Base-by-base conservation (phyloP, 495 filamentous ascomycete genomes). In the Podospora pseudoanserina region DNA sequence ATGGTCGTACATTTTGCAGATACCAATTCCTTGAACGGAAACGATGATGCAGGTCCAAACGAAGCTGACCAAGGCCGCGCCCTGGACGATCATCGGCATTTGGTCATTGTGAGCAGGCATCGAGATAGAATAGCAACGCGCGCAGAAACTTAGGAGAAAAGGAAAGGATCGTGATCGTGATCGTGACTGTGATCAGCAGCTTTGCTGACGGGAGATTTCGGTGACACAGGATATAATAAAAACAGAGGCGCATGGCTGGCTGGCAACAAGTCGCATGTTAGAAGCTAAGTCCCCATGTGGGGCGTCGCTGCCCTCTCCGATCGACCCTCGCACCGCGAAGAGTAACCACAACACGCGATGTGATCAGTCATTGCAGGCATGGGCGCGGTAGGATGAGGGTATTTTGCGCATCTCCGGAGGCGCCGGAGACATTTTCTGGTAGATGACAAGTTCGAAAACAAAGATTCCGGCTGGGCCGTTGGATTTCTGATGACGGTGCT, bases 31-130 rank as follows among this genome's bases (percentile, higher is more conserved):
- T 66, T 86, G 82, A 49, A 88, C 83, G 23, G 80, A 7, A 23
- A 84, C 64, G 44, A 88, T 79, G 55, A 79, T 58, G 63, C 76
- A 75, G 65, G 80, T 83, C 86, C 86, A 88, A 70, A 79, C 65
- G 39, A 83, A 71, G 67, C 79, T 83, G 5, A 76, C 77, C 67
- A 75, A 76, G 74, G 84, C 83, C 20, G 81, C 63, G 63, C 77
- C 71, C 68, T 85, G 75, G 67, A 78, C 55, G 39, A 77, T 72
- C 28, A 72, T 68, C 67, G 74, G 76, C 78, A 82, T 81, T 66
- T 77, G 73, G 58, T 65, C 76, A 79, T 78, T 59, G 66, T 69
- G 67, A 23, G 54, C 63, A 68, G 54, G 28, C 53, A 60, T 26
- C 39, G 39, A 23, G 18, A n/a, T 19, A 62, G 44, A 20, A 55